Base-by-base conservation (phyloP, 306 rosid species). In the Fragaria ananassa region DNA sequence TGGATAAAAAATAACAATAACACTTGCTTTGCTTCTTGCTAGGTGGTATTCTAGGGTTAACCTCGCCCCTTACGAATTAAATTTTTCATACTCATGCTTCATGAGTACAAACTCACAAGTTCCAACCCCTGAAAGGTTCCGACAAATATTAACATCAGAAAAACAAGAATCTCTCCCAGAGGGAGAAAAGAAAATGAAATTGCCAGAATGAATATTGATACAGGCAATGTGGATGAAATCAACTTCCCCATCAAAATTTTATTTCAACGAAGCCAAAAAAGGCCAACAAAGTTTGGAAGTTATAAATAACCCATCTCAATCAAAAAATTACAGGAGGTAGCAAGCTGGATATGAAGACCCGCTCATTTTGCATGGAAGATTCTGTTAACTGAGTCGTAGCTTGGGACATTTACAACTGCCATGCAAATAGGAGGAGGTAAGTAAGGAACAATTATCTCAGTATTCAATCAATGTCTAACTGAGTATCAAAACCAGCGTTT, bases 401-500 rank as follows among this genome's bases (percentile, higher is more conserved):
- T 88, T 2, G 99, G 99, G 66, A 93, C 97, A 58, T 83, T 82
- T 8, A 85, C 10, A 72, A 93, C 99, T 96, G 99, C 88, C 66
- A 84, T 0, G n/a, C 46, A 25, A 9, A 29, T 14, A 46, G 57
- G 47, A 57, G 29, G 34, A 56, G 29, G 23, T 3, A 31, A 25
- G 47, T 41, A 35, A 37, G 67, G 34, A 25, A 50, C 66, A 21
- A 27, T 45, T 61, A 39, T 68, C 49, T 37, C 39, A 67, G 0
- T 19, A 47, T 54, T 27, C 39, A 76, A 10, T 62, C 71, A 69
- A n/a, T 12, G 10, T 29, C 12, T 29, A 39, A 39, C 35, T 31
- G 8, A 42, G 45, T 6, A 42, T 8, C 47, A 44, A 44, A 2
- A 44, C 47, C 12, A 44, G 13, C 3, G 25, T 25, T 25, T 25